A percentile compares a stretch with the other conserved stretches of the same genome.
phyloP scores from a whole-genome alignment of 768 basidiomycete genomes.

The Boletus speciosus region DNA sequence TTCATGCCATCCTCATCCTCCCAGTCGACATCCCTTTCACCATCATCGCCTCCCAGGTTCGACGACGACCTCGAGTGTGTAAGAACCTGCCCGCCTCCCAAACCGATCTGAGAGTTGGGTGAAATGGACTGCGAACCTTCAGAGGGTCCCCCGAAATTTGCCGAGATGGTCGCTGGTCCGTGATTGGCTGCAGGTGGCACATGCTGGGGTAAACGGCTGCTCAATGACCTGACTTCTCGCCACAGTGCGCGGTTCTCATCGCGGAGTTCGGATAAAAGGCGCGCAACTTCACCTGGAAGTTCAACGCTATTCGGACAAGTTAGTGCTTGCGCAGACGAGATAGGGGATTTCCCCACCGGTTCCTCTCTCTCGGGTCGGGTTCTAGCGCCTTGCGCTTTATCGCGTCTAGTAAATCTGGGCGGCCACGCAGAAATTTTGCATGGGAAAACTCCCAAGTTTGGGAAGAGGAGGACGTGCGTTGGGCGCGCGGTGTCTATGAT shows the following conservation, averaged over 20 bases:
- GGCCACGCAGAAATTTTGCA: constrained; percentile 77
- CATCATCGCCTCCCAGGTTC: constrained; percentile 25
- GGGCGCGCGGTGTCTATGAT: constrained; percentile 71
- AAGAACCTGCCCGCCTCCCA: constrained; percentile 18
- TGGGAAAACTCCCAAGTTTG: constrained; percentile 91
- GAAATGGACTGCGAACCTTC: constrained; percentile 9
- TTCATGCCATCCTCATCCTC: constrained; percentile 28
- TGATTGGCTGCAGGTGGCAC: background rate
- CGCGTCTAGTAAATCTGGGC: constrained; percentile 77
- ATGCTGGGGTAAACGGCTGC: constrained; percentile 22
- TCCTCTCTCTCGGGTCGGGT: constrained; percentile 57
- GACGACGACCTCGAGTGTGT: constrained; percentile 28
- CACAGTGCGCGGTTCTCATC: constrained; percentile 69
- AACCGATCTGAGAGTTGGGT: constrained; percentile 3
- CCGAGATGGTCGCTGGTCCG: background rate
- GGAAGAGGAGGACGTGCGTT: constrained; percentile 74
- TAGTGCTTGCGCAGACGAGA: background rate
- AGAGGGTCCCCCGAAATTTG: constrained; percentile 7
- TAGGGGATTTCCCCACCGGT: constrained; percentile 18
- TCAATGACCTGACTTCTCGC: constrained; percentile 28
- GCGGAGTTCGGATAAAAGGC: constrained; percentile 55
- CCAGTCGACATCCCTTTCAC: constrained; percentile 27
- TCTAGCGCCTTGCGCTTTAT: constrained; percentile 86
- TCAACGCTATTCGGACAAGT: constrained; percentile 59
- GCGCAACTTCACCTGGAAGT: constrained; percentile 71